Conservation (phyloP, 768 basidiomycete genomes). For the Tylopilus vinaceipallidus region DNA sequence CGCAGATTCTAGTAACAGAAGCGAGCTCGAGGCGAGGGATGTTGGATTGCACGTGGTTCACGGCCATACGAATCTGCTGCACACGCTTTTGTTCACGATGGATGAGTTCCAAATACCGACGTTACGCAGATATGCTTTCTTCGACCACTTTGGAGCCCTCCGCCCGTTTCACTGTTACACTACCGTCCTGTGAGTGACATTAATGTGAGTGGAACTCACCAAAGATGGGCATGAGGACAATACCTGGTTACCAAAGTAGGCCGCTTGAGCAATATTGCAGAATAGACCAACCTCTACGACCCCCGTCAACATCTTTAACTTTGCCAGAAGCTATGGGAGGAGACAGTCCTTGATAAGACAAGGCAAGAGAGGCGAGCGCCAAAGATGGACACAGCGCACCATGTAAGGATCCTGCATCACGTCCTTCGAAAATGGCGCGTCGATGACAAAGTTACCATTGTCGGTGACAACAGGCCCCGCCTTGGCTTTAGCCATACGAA, state of each 20-base stretch:
- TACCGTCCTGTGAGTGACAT: conserved; percentile 52
- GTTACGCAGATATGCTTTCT: conserved; percentile 4
- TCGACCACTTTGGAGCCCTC: conserved; percentile 21
- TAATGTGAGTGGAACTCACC: not conserved
- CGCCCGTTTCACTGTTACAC: conserved; percentile 58
- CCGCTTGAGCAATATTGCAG: conserved; percentile 87
- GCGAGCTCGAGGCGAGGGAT: too few relatives aligned
- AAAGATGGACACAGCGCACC: conserved; percentile 33
- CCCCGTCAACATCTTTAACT: conserved; percentile 93
- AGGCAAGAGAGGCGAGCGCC: not conserved
- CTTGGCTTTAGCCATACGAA: conserved; percentile 92
- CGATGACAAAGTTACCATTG: conserved; percentile 97
- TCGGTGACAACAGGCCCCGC: conserved; percentile 97
- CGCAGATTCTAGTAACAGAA: too few relatives aligned
- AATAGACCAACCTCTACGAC: conserved; percentile 99
- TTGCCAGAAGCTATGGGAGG: conserved; percentile 57
- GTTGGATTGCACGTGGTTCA: not conserved
- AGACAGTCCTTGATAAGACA: not conserved
- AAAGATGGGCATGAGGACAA: conserved; percentile 7
- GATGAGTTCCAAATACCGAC: not conserved
- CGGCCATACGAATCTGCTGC: too few relatives aligned
- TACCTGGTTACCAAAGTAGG: conserved; percentile 94
- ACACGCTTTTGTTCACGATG: too few relatives aligned
- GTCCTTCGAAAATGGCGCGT: conserved; percentile 82
- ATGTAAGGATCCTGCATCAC: conserved; percentile 63